These are phyloP conservation scores for Piromyces finnis DNA, from an alignment of 192 early-diverging fungal genomes.

Conservation along the genomic window DNA sequence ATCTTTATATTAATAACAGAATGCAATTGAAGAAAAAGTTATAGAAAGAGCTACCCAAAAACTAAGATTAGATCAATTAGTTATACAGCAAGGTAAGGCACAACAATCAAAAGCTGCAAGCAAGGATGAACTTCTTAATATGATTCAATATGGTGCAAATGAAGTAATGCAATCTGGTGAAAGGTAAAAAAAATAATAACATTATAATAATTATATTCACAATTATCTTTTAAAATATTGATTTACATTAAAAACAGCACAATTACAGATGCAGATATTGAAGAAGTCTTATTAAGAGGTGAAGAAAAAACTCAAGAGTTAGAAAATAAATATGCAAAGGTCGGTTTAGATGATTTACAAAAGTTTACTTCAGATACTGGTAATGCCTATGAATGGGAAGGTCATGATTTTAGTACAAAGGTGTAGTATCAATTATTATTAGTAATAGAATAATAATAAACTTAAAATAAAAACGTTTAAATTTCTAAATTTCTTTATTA, in stretches of 20 bases:
- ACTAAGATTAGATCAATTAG: slow-evolving; percentile 84
- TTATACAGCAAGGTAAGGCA: slow-evolving; percentile 92
- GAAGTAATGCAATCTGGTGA: slow-evolving; percentile 54
- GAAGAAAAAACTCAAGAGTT: slow-evolving; percentile 80
- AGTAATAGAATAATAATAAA: background rate
- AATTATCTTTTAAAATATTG: background rate
- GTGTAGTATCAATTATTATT: too few relatives aligned
- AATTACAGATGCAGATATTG: slow-evolving; percentile 66
- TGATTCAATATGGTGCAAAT: slow-evolving; percentile 95
- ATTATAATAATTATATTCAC: background rate
- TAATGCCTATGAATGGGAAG: slow-evolving; percentile 87
- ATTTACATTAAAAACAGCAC: slow-evolving; percentile 13
- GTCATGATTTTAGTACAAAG: slow-evolving; percentile 67
- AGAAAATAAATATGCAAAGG: slow-evolving; percentile 71
- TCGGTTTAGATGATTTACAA: slow-evolving; percentile 83
- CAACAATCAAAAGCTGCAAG: slow-evolving; percentile 49
- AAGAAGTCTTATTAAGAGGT: slow-evolving; percentile 56
- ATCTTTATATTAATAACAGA: too few relatives aligned
- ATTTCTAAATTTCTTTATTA: slow-evolving; percentile 17
- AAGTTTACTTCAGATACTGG: slow-evolving; percentile 56
- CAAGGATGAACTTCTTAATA: slow-evolving; percentile 76
- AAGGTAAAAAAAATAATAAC: slow-evolving; percentile 5
- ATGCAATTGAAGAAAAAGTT: slow-evolving; percentile 94
- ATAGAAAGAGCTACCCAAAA: slow-evolving; percentile 95
- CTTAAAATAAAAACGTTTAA: slow-evolving; percentile 11